Evolutionary conservation across 2,329 filamentous ascomycete genomes (phyloP).

Genomic region (Aspergillus sergii): DNA sequence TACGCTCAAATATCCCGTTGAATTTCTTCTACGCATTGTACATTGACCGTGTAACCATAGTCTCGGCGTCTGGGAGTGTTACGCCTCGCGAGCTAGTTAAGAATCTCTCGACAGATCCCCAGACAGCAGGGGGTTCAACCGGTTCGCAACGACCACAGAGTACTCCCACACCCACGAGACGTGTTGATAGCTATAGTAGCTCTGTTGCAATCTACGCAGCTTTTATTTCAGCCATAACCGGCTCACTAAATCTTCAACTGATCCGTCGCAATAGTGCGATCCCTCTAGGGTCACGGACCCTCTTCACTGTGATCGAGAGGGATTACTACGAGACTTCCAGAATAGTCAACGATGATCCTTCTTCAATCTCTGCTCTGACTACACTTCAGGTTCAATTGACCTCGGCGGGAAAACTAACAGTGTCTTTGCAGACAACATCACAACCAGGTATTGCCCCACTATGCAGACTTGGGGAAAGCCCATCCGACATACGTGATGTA

Average conservation of each 20-base stretch:
- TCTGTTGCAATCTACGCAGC: constrained; percentile 42
- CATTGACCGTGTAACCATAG: constrained; percentile 22
- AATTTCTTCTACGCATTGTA: neutral
- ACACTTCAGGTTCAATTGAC: constrained; percentile 43
- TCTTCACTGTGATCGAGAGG: constrained; percentile 40
- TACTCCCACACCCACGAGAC: constrained; percentile 26
- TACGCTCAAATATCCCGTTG: neutral
- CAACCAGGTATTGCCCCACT: constrained; percentile 41
- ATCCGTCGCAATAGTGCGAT: constrained; percentile 39
- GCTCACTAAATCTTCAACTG: constrained; percentile 39
- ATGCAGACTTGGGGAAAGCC: constrained; percentile 22
- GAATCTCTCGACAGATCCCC: constrained; percentile 36
- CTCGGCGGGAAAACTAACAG: constrained; percentile 37
- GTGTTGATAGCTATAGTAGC: constrained; percentile 34
- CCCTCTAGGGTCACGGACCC: constrained; percentile 44
- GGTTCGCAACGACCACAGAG: constrained; percentile 29
- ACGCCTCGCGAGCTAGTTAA: constrained; percentile 39
- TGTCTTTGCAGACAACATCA: constrained; percentile 39
- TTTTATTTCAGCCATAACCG: constrained; percentile 44
- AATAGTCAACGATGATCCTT: constrained; percentile 28
- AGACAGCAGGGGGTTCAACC: constrained; percentile 21
- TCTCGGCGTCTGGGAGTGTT: constrained; percentile 39
- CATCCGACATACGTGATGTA: constrained; percentile 18
- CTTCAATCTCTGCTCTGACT: constrained; percentile 35
- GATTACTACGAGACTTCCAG: constrained; percentile 32